Evolutionary conservation across 257 asterid species (phyloP), one percentile per base, ranked within the genome.

Genomic region (Nicotiana tomentosiformis): DNA sequence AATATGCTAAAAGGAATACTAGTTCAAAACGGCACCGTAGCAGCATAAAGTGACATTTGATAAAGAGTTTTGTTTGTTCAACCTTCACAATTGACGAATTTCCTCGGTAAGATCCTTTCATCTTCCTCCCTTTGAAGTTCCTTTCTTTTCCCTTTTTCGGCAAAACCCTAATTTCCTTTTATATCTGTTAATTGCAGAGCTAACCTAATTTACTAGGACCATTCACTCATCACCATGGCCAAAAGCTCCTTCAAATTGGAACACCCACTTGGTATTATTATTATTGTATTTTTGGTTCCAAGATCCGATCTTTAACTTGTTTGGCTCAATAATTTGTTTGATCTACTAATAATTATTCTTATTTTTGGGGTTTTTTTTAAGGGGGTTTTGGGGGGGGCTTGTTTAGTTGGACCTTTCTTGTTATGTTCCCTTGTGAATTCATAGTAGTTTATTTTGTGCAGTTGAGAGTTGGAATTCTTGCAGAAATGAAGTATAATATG

Each of bases 221-320:
- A 33, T 4, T 33, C 37, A 33, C 43, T 37, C 33, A 58, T 64
- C 69, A 76, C 68, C 77, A 87, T 87, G 90, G 88, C 90, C 23
- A 87, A 87, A 77, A 85, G 87, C 81, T 83, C 90, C 83, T 87
- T 87, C 87, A 87, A 87, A 86, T 83, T 87, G 30, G 88, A 87
- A 81, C 88, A 87, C 39, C 90, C 90, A 20, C 90, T 83, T 57
- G 90, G 90, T 87, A 78, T 12, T 29, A 82, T 23, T 23, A 23
- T 58, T 61, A 35, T 82, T 81, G 26, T n/a, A 26, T 20, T 61
- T 57, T 68, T 33, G 29, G 37, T 46, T 17, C 20, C 7, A 77
- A 67, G 3, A 32, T 15, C 15, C 2, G 7, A 80, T 64, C 17
- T 80, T 62, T 64, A 18, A 15, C 16, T 80, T 62, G 39, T 80